Evolutionary conservation across 768 basidiomycete genomes (phyloP).

Genomic region (Leccinum imitatum): DNA sequence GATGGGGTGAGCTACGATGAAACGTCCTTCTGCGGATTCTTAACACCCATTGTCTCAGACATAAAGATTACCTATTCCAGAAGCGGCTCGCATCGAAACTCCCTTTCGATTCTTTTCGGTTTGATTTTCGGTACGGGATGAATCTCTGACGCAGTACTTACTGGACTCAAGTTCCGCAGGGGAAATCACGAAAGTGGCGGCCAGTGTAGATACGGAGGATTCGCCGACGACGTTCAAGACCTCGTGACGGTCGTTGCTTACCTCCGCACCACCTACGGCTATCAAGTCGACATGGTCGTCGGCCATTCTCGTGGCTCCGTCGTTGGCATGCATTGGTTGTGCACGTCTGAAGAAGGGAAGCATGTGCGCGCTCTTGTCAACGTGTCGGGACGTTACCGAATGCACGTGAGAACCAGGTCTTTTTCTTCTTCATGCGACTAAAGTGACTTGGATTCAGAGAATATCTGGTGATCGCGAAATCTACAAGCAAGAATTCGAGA

Average conservation of each 20-base stretch:
- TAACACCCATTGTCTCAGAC: constrained; percentile 42
- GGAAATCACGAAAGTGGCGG: constrained; percentile 80
- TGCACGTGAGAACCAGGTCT: constrained; percentile 56
- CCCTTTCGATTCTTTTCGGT: constrained; percentile 79
- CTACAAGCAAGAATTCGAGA: constrained; percentile 52
- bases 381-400: constrained; percentile 74
- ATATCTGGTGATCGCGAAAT: constrained; percentile 28
- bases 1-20: constrained; percentile 56
- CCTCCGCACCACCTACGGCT: constrained; percentile 59
- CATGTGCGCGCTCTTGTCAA: constrained; percentile 66
- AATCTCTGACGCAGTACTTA: constrained; percentile 1
- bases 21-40: background rate
- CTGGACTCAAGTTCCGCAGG: constrained; percentile 36
- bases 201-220: constrained; percentile 56
- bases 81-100: constrained; percentile 63
- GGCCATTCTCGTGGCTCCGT: constrained; percentile 80
- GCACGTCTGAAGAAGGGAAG: constrained; percentile 57
- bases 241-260: constrained; percentile 62
- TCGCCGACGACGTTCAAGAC: constrained; percentile 65
- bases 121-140: constrained; percentile 73
- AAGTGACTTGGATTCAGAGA: constrained; percentile 15
- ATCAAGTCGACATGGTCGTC: constrained; percentile 65
- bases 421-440: constrained; percentile 1
- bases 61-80: constrained; percentile 85
- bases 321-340: constrained; percentile 67